Conservation (phyloP, 176 grass and related monocot species). For the Thinopyrum elongatum region DNA sequence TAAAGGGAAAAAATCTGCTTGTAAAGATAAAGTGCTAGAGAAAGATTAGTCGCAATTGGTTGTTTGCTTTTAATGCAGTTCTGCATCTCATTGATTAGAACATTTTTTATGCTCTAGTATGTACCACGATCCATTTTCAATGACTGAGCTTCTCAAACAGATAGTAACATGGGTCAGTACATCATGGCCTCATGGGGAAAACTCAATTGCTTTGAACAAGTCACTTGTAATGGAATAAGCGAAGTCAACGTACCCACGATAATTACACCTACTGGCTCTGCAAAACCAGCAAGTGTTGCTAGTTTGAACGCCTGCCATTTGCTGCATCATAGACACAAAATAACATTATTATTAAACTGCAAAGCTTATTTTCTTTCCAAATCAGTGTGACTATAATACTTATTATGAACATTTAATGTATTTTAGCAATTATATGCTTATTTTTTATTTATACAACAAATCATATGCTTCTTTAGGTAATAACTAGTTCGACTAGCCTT, state of each 20-base stretch:
- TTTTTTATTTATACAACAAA: not conserved
- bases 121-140: not conserved
- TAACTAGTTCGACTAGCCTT: not conserved
- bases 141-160: not conserved
- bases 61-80: not conserved
- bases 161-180: not conserved
- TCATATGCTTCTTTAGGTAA: not conserved
- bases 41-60: not conserved
- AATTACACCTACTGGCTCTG: conserved; percentile 87
- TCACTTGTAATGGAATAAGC: not conserved
- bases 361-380: conserved; percentile 1
- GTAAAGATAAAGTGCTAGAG: not conserved
- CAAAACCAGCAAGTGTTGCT: conserved; percentile 87
- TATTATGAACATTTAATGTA: not conserved
- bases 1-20: not conserved
- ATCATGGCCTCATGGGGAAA: not conserved
- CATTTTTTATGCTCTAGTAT: not conserved
- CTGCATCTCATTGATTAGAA: not conserved
- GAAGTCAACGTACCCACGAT: conserved; percentile 64
- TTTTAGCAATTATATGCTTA: not conserved
- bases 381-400: not conserved
- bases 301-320: conserved; percentile 99
- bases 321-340: conserved; percentile 55
- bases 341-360: conserved; percentile 14
- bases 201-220: not conserved